phyloP scores from a whole-genome alignment of 2,329 filamentous ascomycete species.

The Ophiosphaerella korrae region DNA sequence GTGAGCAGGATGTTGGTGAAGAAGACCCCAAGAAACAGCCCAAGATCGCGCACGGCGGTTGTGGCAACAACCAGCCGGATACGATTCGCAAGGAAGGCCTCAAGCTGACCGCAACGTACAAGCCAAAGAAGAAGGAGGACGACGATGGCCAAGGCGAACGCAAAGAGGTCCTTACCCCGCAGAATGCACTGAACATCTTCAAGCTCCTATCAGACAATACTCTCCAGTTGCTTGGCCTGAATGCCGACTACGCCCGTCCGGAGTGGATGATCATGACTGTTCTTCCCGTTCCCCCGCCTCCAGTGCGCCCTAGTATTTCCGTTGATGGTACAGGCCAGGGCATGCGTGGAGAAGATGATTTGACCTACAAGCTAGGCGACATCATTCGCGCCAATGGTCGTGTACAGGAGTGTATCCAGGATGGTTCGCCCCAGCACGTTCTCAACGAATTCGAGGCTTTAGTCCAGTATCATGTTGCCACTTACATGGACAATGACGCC shows the following conservation, averaged over 20 bases:
- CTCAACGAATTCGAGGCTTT: slow-evolving; percentile 88
- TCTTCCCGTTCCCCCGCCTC: slow-evolving; percentile 90
- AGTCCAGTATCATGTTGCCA: slow-evolving; percentile 96
- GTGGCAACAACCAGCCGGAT: slow-evolving; percentile 86
- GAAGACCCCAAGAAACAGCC: slow-evolving; percentile 60
- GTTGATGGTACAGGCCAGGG: slow-evolving; percentile 94
- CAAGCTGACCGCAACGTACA: slow-evolving; percentile 79
- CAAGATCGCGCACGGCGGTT: slow-evolving; percentile 75
- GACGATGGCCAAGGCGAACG: slow-evolving; percentile 72
- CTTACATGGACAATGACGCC: slow-evolving; percentile 99
- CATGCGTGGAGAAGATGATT: slow-evolving; percentile 94
- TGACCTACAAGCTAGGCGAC: slow-evolving; percentile 98
- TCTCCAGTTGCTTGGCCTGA: slow-evolving; percentile 85
- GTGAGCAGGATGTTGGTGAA: slow-evolving; percentile 76
- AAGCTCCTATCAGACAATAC: slow-evolving; percentile 82
- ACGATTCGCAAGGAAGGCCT: slow-evolving; percentile 82
- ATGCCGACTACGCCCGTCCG: slow-evolving; percentile 90
- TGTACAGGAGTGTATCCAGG: slow-evolving; percentile 85
- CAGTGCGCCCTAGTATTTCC: slow-evolving; percentile 94
- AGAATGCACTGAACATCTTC: slow-evolving; percentile 85
- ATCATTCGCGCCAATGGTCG: slow-evolving; percentile 98
- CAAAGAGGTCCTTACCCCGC: slow-evolving; percentile 80
- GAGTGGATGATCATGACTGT: slow-evolving; percentile 99
- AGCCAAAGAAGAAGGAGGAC: slow-evolving; percentile 71
- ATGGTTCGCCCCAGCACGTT: slow-evolving; percentile 91